A percentile compares a stretch with the other conserved stretches of the same genome.
These are phyloP conservation scores for Mortierella sp. DNA, from an alignment of 371 early-diverging fungal genomes.

Conservation along the genomic window DNA sequence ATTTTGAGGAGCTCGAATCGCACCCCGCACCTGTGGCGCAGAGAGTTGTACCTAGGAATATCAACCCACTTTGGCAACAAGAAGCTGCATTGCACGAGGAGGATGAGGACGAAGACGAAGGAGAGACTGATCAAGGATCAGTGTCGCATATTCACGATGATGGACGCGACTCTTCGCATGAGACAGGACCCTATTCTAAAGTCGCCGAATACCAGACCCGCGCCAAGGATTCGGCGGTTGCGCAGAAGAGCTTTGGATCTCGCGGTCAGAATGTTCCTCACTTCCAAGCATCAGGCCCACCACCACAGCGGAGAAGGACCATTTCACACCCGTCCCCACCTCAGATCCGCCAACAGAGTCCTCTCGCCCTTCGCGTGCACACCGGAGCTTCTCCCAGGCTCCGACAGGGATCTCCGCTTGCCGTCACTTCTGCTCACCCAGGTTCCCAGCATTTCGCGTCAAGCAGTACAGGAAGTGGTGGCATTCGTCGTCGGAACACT, in stretches of 20 bases:
- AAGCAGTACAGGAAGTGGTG: neutral
- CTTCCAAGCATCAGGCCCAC: slow-evolving; percentile 17
- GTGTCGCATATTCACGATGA: slow-evolving; percentile 1
- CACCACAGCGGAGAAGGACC: slow-evolving; percentile 34
- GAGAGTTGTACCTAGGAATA: slow-evolving; percentile 24
- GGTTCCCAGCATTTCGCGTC: slow-evolving; percentile 13
- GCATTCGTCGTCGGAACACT: neutral
- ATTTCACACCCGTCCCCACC: slow-evolving; percentile 30
- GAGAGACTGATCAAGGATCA: neutral
- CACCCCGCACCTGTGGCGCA: slow-evolving; percentile 18
- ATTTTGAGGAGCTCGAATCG: neutral
- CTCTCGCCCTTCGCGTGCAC: slow-evolving; percentile 29
- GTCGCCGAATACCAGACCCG: slow-evolving; percentile 5
- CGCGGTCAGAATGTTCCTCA: neutral
- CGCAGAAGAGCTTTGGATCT: neutral
- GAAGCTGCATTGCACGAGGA: slow-evolving; percentile 18
- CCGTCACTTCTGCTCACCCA: slow-evolving; percentile 11
- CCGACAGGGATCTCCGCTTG: slow-evolving; percentile 35
- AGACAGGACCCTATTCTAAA: slow-evolving; percentile 31
- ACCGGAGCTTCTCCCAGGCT: slow-evolving; percentile 40
- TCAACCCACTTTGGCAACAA: slow-evolving; percentile 39
- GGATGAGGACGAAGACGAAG: slow-evolving; percentile 8
- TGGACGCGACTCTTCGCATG: slow-evolving; percentile 32
- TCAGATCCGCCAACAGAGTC: slow-evolving; percentile 14
- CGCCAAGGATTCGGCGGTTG: neutral